These are phyloP conservation scores for Calonectria crousiana DNA, from an alignment of 2,329 filamentous ascomycete species.

Conservation along the genomic window DNA sequence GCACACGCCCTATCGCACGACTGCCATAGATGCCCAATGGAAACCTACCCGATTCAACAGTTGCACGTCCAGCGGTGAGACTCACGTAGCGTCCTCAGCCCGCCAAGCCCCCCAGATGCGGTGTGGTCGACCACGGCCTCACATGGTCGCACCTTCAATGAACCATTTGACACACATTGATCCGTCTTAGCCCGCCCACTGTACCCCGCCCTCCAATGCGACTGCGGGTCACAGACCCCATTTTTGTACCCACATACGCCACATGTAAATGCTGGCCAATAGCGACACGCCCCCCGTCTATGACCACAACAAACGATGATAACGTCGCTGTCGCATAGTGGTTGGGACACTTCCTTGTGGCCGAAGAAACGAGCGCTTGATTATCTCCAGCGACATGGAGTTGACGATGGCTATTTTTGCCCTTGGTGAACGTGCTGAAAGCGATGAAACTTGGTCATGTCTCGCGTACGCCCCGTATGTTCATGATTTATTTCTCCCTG, in stretches of 20 bases:
- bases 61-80: conserved; percentile 11
- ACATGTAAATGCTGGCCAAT: background rate
- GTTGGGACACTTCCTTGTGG: conserved; percentile 49
- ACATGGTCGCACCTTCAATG: background rate
- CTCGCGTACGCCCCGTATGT: background rate
- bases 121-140: conserved; percentile 11
- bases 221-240: background rate
- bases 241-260: background rate
- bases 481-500: background rate
- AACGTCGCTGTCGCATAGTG: conserved; percentile 46
- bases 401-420: background rate
- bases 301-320: background rate
- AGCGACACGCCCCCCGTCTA: background rate
- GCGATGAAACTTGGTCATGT: background rate
- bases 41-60: conserved; percentile 5
- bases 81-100: background rate
- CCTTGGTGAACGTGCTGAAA: background rate
- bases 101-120: conserved; percentile 9
- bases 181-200: background rate
- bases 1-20: background rate
- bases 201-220: background rate
- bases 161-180: conserved; percentile 11
- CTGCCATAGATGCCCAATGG: background rate
- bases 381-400: conserved; percentile 24
- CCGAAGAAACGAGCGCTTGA: conserved; percentile 47